These are phyloP conservation scores for Ceratocystis variospora DNA, from an alignment of 2,329 filamentous ascomycete species.

Conservation along the genomic window DNA sequence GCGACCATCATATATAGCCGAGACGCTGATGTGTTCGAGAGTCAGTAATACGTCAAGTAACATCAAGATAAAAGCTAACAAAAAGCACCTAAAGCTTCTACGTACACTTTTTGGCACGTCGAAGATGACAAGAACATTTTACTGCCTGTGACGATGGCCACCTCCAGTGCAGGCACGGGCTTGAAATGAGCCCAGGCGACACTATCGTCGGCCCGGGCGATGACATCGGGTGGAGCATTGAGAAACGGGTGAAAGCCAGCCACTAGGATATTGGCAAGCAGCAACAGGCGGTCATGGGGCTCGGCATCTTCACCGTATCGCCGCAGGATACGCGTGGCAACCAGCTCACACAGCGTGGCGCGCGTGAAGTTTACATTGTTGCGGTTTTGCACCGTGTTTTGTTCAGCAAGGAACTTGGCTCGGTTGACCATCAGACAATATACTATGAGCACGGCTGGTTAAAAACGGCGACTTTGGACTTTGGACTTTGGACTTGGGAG, in stretches of 20 bases:
- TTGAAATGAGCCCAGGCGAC: constrained; percentile 37
- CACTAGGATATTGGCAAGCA: constrained; percentile 66
- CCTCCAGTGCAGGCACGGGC: constrained; percentile 63
- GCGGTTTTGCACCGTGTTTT: constrained; percentile 59
- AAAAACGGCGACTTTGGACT: background rate
- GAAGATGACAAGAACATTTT: constrained; percentile 65
- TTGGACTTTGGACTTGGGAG: too few relatives aligned
- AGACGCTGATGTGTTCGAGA: constrained; percentile 33
- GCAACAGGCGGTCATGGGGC: constrained; percentile 54
- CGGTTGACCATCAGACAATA: constrained; percentile 76
- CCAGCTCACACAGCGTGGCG: constrained; percentile 65
- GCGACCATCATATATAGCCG: constrained; percentile 67
- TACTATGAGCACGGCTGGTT: constrained; percentile 30
- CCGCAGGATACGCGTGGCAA: constrained; percentile 63
- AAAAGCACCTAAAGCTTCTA: constrained; percentile 12
- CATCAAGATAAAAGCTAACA: background rate
- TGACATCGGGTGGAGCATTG: constrained; percentile 56
- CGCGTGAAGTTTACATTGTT: constrained; percentile 70
- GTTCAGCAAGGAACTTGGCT: constrained; percentile 64
- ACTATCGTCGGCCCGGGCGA: constrained; percentile 38
- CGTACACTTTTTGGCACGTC: constrained; percentile 60
- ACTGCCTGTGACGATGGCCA: constrained; percentile 70
- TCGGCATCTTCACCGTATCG: constrained; percentile 67
- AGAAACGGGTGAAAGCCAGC: constrained; percentile 78
- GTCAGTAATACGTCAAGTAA: background rate